These are phyloP conservation scores for Rhodocollybia butyracea DNA, from an alignment of 768 basidiomycete genomes.

Conservation along the genomic window DNA sequence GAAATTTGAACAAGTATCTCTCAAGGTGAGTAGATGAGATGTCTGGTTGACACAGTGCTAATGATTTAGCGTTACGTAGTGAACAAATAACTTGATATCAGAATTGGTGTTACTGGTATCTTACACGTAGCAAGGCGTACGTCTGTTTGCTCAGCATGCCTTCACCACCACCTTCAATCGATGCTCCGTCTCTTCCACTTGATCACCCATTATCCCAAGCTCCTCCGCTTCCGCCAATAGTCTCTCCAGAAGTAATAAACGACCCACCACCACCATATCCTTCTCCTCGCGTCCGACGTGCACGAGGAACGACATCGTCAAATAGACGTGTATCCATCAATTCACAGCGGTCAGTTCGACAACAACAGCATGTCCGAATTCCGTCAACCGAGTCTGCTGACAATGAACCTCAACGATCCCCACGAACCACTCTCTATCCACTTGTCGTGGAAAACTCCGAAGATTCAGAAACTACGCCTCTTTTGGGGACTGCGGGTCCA, in stretches of 20 bases:
- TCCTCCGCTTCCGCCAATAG: neutral
- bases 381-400: constrained; percentile 24
- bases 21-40: too few relatives aligned
- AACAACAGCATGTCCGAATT: constrained; percentile 26
- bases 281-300: constrained; percentile 20
- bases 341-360: constrained; percentile 20
- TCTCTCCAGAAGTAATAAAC: constrained; percentile 4
- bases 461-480: constrained; percentile 46
- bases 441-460: constrained; percentile 26
- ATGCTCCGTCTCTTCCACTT: neutral
- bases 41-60: too few relatives aligned
- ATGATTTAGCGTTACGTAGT: too few relatives aligned
- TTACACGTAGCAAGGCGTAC: too few relatives aligned
- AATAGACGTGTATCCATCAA: constrained; percentile 11
- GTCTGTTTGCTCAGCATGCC: too few relatives aligned
- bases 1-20: too few relatives aligned
- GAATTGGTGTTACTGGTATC: too few relatives aligned
- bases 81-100: too few relatives aligned
- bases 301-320: constrained; percentile 38
- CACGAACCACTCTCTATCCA: constrained; percentile 19
- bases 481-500: constrained; percentile 29
- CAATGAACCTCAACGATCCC: constrained; percentile 27
- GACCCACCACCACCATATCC: constrained; percentile 80
- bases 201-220: neutral
- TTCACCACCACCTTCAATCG: neutral